phyloP scores from a whole-genome alignment of 768 basidiomycete genomes.

The Sutorius australiensis region DNA sequence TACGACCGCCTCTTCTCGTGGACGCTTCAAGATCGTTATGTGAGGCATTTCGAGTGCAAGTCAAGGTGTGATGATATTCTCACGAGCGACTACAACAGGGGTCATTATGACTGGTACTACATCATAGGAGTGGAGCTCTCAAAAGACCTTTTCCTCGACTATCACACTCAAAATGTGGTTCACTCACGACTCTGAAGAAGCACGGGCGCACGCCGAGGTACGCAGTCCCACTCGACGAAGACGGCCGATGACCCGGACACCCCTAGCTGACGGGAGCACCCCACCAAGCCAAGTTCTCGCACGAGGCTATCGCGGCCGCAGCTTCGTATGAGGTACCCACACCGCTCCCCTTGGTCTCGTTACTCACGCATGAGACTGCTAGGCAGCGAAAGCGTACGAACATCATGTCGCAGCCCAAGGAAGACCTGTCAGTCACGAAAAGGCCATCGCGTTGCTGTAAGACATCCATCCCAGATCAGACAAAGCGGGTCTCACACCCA shows the following conservation, averaged over 20 bases:
- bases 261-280: slow-evolving; percentile 18
- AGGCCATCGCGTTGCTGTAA: slow-evolving; percentile 25
- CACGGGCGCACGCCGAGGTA: slow-evolving; percentile 21
- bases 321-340: slow-evolving; percentile 25
- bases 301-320: slow-evolving; percentile 27
- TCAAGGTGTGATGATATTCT: background rate
- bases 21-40: slow-evolving; percentile 72
- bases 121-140: slow-evolving; percentile 4
- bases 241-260: background rate
- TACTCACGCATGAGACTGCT: background rate
- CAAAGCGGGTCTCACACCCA: background rate
- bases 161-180: slow-evolving; percentile 20
- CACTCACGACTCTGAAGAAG: slow-evolving; percentile 21
- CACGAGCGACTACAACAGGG: slow-evolving; percentile 7
- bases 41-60: slow-evolving; percentile 37
- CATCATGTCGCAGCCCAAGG: slow-evolving; percentile 17
- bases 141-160: background rate
- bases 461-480: background rate
- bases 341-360: background rate
- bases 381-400: slow-evolving; percentile 32
- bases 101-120: background rate
- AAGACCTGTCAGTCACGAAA: slow-evolving; percentile 22
- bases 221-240: background rate
- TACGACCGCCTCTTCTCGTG: slow-evolving; percentile 63
- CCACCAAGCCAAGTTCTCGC: slow-evolving; percentile 21